These are phyloP conservation scores for Escovopsis sp. DNA, from an alignment of 2,329 filamentous ascomycete species.

Conservation along the genomic window DNA sequence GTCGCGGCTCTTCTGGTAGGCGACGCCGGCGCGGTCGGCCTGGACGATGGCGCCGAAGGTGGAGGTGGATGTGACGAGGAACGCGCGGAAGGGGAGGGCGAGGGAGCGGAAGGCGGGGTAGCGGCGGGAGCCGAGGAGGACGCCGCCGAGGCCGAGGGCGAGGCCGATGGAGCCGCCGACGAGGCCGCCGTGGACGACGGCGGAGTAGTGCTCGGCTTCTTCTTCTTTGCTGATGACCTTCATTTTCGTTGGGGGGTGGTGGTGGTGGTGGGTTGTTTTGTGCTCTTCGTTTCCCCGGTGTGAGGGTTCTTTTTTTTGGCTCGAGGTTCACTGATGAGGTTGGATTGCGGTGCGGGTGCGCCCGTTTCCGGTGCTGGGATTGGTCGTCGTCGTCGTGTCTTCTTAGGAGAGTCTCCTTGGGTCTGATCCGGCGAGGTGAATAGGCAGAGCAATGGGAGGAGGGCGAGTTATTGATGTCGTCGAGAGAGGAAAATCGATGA, in stretches of 20 bases:
- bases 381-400: no score
- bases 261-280: neutral
- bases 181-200: slow-evolving; percentile 65
- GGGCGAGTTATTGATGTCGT: no score
- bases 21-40: slow-evolving; percentile 55
- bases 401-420: no score
- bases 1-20: slow-evolving; percentile 57
- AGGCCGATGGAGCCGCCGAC: slow-evolving; percentile 59
- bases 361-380: no score
- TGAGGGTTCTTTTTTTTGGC: neutral
- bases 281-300: no score
- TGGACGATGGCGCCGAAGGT: slow-evolving; percentile 82
- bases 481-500: no score
- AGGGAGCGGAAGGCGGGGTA: slow-evolving; percentile 68
- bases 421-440: no score
- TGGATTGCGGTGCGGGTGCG: neutral
- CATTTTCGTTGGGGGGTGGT: slow-evolving; percentile 40
- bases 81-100: slow-evolving; percentile 79
- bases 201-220: slow-evolving; percentile 69
- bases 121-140: slow-evolving; percentile 52
- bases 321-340: neutral
- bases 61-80: slow-evolving; percentile 67
- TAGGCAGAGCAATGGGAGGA: no score
- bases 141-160: slow-evolving; percentile 49
- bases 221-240: slow-evolving; percentile 94